A percentile compares a stretch with the other conserved stretches of the same genome.
These are phyloP conservation scores for Collybia sordida DNA, from an alignment of 768 basidiomycete genomes.

Conservation along the genomic window DNA sequence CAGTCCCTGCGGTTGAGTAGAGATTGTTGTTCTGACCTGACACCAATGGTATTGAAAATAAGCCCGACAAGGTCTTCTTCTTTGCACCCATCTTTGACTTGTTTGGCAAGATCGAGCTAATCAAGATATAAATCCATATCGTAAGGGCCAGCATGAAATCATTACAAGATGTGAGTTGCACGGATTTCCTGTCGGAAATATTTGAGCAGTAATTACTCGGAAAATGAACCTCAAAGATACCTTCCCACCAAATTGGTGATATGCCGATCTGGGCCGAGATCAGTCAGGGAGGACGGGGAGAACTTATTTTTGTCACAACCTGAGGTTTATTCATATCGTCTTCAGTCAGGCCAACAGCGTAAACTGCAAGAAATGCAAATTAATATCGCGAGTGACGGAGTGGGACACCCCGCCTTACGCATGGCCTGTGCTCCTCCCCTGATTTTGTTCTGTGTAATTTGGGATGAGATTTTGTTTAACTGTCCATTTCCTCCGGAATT, in stretches of 20 bases:
- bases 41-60: constrained; percentile 83
- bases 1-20: background rate
- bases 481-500: constrained; percentile 26
- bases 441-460: constrained; percentile 74
- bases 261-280: constrained; percentile 67
- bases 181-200: constrained; percentile 60
- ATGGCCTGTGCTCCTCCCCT: constrained; percentile 84
- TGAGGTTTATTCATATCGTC: constrained; percentile 86
- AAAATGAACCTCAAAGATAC: constrained; percentile 29
- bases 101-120: constrained; percentile 76
- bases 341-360: constrained; percentile 74
- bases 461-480: constrained; percentile 74
- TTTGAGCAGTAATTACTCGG: no score
- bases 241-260: constrained; percentile 92
- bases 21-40: constrained; percentile 52
- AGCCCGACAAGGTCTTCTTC: constrained; percentile 81
- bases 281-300: background rate
- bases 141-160: background rate
- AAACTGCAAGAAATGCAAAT: constrained; percentile 44
- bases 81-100: constrained; percentile 80
- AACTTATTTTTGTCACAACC: constrained; percentile 35
- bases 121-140: background rate
- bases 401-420: constrained; percentile 47
- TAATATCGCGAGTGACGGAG: background rate
- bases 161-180: constrained; percentile 81